A percentile compares a stretch with the other conserved stretches of the same genome.
Evolutionary conservation across 176 grass and related monocot species (phyloP).

Genomic region (Elaeis guineensis): DNA sequence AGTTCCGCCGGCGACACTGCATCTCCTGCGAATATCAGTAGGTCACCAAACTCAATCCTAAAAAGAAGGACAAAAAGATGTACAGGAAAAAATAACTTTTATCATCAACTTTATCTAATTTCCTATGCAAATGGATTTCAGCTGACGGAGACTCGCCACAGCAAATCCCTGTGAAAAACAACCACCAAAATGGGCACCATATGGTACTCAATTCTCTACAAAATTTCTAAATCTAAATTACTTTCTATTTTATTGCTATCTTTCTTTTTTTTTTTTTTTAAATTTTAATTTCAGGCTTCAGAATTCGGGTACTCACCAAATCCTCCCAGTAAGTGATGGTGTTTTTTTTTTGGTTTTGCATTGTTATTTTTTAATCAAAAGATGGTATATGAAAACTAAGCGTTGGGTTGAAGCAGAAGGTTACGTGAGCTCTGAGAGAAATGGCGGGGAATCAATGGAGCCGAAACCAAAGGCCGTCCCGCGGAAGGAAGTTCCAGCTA

Average conservation of each 20-base stretch:
- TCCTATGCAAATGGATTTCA: conserved; percentile 14
- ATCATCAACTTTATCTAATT: no score
- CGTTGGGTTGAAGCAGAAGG: no score
- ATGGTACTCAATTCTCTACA: no score
- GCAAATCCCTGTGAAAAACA: conserved; percentile 39
- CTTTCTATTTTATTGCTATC: no score
- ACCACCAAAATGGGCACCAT: conserved; percentile 16
- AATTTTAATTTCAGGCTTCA: conserved; percentile 21
- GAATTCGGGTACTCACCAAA: conserved; percentile 42
- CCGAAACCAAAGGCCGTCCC: conserved; percentile 7
- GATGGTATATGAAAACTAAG: no score
- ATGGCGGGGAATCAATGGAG: conserved; percentile 14
- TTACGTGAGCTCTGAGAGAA: no score
- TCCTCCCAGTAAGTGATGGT: conserved; percentile 39
- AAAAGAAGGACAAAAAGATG: no score
- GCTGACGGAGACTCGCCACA: conserved; percentile 73
- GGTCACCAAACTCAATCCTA: not conserved
- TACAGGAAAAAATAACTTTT: no score
- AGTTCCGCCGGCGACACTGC: conserved; percentile 34
- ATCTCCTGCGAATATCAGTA: conserved; percentile 48
- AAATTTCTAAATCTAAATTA: no score
- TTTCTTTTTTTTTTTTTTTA: not conserved
- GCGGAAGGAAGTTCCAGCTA: conserved; percentile 6
- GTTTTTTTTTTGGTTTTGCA: no score
- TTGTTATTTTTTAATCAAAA: no score